A percentile compares a stretch with the other conserved stretches of the same genome.
phyloP scores from a whole-genome alignment of 2,329 filamentous ascomycete genomes.

The Intubia oerlemansii region DNA sequence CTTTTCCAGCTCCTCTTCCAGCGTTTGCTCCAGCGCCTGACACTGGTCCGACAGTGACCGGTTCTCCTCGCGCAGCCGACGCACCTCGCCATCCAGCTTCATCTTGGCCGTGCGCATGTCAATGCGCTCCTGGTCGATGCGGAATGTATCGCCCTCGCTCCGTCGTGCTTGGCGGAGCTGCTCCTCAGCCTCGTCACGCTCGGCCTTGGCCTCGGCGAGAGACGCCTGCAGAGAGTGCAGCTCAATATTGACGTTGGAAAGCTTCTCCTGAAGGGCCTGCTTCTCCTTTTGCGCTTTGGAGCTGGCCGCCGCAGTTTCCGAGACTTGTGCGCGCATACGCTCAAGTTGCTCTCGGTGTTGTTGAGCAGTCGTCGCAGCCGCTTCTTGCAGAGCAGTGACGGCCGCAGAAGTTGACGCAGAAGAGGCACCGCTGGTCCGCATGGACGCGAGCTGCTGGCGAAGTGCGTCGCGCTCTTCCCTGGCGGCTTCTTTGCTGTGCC shows the following conservation, averaged over 20 bases:
- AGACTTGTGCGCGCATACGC: slow-evolving; percentile 32
- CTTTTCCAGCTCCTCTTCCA: slow-evolving; percentile 44
- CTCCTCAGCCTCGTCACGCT: slow-evolving; percentile 43
- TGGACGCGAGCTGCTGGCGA: slow-evolving; percentile 19
- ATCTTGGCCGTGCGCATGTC: slow-evolving; percentile 46
- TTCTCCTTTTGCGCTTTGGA: slow-evolving; percentile 30
- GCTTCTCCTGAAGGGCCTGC: slow-evolving; percentile 39
- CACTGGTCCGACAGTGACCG: slow-evolving; percentile 32
- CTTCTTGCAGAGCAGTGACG: slow-evolving; percentile 10
- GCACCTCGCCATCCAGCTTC: slow-evolving; percentile 45
- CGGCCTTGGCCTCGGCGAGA: slow-evolving; percentile 35
- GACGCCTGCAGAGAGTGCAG: slow-evolving; percentile 34
- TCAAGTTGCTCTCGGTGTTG: slow-evolving; percentile 21
- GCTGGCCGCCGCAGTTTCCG: slow-evolving; percentile 35
- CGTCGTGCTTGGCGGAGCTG: slow-evolving; percentile 34
- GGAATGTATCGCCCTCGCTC: slow-evolving; percentile 35
- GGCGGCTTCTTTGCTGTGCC: slow-evolving; percentile 21
- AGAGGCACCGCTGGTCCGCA: slow-evolving; percentile 7
- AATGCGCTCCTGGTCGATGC: slow-evolving; percentile 45
- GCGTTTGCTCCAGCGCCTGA: slow-evolving; percentile 35
- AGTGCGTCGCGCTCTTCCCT: slow-evolving; percentile 23
- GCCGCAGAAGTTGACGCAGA: slow-evolving; percentile 1
- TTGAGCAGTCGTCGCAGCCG: slow-evolving; percentile 11
- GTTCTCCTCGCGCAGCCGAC: slow-evolving; percentile 43
- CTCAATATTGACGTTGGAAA: slow-evolving; percentile 36